These are phyloP conservation scores for Podosphaera aphanis DNA, from an alignment of 2,329 filamentous ascomycete species.

Conservation along the genomic window DNA sequence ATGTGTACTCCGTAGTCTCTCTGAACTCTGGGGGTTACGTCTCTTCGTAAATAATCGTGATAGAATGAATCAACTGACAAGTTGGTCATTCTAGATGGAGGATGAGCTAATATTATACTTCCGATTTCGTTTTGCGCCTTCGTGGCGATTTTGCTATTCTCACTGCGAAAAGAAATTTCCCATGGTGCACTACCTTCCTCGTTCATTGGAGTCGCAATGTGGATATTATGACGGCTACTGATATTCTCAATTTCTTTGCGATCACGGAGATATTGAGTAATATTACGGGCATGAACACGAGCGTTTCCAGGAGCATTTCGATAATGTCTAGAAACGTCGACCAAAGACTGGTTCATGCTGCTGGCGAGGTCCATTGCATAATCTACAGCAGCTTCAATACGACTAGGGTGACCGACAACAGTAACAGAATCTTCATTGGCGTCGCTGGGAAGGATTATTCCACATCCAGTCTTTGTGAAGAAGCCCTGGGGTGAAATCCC, in stretches of 20 bases:
- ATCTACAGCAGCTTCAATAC: slow-evolving; percentile 52
- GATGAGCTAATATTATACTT: slow-evolving; percentile 48
- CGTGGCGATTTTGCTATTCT: slow-evolving; percentile 58
- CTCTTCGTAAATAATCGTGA: slow-evolving; percentile 44
- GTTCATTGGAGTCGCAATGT: slow-evolving; percentile 58
- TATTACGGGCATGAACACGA: slow-evolving; percentile 56
- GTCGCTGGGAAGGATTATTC: slow-evolving; percentile 54
- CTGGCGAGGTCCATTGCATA: slow-evolving; percentile 74
- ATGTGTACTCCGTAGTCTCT: slow-evolving; percentile 49
- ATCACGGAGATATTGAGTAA: slow-evolving; percentile 71
- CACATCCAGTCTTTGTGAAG: slow-evolving; percentile 72
- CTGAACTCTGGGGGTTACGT: slow-evolving; percentile 38
- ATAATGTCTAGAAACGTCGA: slow-evolving; percentile 65
- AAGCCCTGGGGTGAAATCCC: slow-evolving; percentile 67
- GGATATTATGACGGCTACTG: slow-evolving; percentile 58
- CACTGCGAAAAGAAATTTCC: slow-evolving; percentile 56
- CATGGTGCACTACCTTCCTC: slow-evolving; percentile 51
- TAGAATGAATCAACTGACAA: slow-evolving; percentile 57
- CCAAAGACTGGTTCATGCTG: slow-evolving; percentile 61
- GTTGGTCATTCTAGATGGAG: slow-evolving; percentile 44
- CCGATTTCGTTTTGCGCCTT: slow-evolving; percentile 54
- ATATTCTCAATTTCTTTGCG: slow-evolving; percentile 62
- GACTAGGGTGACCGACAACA: slow-evolving; percentile 56
- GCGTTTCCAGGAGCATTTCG: slow-evolving; percentile 50
- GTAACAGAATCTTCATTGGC: slow-evolving; percentile 63